Percentiles rank a stretch among this genome's conserved stretches.
Conservation (phyloP, 1,284 basidiomycete species). For the Cronartium quercuum region DNA sequence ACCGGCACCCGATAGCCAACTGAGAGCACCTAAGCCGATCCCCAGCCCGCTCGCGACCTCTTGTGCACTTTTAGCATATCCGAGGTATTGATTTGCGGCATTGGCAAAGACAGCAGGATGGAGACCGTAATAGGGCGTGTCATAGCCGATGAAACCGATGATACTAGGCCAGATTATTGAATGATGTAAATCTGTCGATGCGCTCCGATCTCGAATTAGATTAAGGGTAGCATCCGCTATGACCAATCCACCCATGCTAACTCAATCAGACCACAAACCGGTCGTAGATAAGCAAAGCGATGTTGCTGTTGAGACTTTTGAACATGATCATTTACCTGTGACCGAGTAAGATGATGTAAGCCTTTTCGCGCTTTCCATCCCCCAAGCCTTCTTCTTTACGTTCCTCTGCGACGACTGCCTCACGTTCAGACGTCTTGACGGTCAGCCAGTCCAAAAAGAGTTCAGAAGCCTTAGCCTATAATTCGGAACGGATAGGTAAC, state of each 20-base stretch:
- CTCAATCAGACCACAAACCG: neutral
- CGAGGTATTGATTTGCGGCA: conserved; percentile 16
- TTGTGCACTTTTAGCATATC: conserved; percentile 17
- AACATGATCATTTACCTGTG: conserved; percentile 7
- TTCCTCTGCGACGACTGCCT: conserved; percentile 3
- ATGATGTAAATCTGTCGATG: conserved; percentile 2
- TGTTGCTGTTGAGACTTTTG: neutral
- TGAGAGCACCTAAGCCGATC: neutral
- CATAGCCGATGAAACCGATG: conserved; percentile 34
- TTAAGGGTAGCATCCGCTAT: conserved; percentile 33
- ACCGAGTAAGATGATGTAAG: conserved; percentile 13
- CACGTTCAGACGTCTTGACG: conserved; percentile 27
- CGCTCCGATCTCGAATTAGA: conserved; percentile 15
- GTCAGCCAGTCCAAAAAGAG: conserved; percentile 33
- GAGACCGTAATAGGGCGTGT: conserved; percentile 33
- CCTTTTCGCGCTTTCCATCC: conserved; percentile 4
- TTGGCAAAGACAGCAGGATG: conserved; percentile 19
- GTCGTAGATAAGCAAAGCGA: neutral
- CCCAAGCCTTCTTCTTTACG: neutral
- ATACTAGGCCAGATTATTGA: conserved; percentile 33
- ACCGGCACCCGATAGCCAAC: neutral
- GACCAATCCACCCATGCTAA: conserved; percentile 29
- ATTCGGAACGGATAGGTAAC: neutral
- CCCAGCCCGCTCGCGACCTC: conserved; percentile 17
- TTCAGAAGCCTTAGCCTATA: conserved; percentile 20